phyloP scores from a whole-genome alignment of 805 yeast species.

The Candida manassasensis region DNA sequence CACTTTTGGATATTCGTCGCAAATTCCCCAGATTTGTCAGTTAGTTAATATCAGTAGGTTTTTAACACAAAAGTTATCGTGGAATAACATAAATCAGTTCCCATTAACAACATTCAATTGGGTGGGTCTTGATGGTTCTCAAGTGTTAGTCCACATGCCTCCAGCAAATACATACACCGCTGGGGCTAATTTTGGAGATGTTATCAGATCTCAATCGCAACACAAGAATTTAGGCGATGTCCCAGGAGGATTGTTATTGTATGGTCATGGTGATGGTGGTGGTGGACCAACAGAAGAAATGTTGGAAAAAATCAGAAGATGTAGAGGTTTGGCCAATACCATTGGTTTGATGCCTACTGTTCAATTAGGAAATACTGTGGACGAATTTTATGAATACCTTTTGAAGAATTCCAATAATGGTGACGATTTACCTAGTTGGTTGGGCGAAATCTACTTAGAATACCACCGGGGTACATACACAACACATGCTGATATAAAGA shows the following conservation, averaged over 20 bases:
- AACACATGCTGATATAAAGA: conserved; percentile 83
- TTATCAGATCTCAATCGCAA: conserved; percentile 68
- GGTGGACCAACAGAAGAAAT: conserved; percentile 96
- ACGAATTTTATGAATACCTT: conserved; percentile 69
- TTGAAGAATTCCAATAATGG: conserved; percentile 63
- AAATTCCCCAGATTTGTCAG: conserved; percentile 89
- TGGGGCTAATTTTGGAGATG: conserved; percentile 89
- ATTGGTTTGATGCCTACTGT: conserved; percentile 82
- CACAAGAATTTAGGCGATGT: conserved; percentile 81
- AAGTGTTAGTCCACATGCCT: conserved; percentile 95
- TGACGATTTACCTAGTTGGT: conserved; percentile 73
- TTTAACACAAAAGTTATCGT: conserved; percentile 87
- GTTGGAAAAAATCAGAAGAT: conserved; percentile 87
- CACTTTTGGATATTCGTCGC: conserved; percentile 94
- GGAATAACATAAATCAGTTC: conserved; percentile 92
- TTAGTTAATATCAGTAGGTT: conserved; percentile 81
- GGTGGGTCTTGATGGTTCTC: conserved; percentile 93
- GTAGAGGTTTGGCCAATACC: conserved; percentile 80
- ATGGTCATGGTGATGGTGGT: conserved; percentile 97
- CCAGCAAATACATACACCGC: conserved; percentile 97
- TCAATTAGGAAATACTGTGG: conserved; percentile 72
- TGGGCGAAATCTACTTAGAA: conserved; percentile 90
- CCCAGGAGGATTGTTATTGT: conserved; percentile 75
- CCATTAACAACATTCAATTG: conserved; percentile 91
- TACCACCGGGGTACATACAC: conserved; percentile 97